Conservation (phyloP, 2,329 filamentous ascomycete species). For the Cladosporium cucumerinum region DNA sequence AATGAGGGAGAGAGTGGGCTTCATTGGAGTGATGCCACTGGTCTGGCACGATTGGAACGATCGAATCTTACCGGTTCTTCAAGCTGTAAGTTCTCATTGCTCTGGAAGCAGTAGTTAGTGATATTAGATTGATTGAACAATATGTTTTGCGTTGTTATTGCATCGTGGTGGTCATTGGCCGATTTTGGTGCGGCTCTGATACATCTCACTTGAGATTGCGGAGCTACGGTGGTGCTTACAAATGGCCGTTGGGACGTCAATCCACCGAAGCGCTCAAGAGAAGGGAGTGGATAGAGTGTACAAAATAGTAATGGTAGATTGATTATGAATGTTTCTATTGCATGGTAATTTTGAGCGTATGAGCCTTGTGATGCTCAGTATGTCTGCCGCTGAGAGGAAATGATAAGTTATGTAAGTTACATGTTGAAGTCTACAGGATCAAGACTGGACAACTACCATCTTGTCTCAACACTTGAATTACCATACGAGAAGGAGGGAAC, state of each 20-base stretch:
- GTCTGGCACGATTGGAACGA: background rate
- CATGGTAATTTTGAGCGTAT: no score
- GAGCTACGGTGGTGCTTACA: background rate
- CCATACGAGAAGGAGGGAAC: background rate
- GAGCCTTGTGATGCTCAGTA: background rate
- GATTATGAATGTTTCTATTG: background rate
- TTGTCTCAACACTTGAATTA: background rate
- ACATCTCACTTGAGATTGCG: background rate
- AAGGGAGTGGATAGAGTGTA: background rate
- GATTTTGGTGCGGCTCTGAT: background rate
- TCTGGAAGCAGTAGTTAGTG: background rate
- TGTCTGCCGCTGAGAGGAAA: background rate
- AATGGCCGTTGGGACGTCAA: background rate
- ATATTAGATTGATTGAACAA: background rate
- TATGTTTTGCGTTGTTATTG: background rate
- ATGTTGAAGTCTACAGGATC: background rate
- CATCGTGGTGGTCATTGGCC: background rate
- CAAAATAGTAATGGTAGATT: background rate
- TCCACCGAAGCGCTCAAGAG: background rate
- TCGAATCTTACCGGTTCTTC: background rate
- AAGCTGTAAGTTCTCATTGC: background rate
- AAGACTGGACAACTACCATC: background rate
- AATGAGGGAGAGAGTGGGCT: background rate
- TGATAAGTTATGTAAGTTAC: no score
- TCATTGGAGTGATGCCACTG: background rate